These are phyloP conservation scores for Pichia nanzhaoensis DNA, from an alignment of 805 yeast species.

Conservation along the genomic window DNA sequence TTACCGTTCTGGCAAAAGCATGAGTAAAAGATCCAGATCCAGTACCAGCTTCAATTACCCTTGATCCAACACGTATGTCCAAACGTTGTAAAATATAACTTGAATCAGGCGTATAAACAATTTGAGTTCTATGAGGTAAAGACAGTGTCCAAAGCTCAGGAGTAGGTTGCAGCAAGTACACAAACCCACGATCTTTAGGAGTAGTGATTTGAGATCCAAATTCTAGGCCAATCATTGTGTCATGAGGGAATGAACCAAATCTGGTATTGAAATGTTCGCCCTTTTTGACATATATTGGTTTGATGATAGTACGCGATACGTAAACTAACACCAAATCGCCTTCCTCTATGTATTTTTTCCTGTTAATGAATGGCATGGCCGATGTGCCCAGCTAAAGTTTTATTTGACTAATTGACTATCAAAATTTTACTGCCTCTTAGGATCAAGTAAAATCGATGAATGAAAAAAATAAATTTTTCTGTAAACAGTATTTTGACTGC, in stretches of 20 bases:
- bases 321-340: constrained; percentile 86
- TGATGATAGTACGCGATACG: constrained; percentile 72
- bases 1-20: constrained; percentile 77
- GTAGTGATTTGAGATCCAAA: constrained; percentile 82
- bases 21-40: constrained; percentile 97
- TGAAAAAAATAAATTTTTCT: too few species aligned
- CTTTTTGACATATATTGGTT: constrained; percentile 57
- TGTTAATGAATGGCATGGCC: constrained; percentile 31
- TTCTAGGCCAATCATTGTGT: constrained; percentile 67
- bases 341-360: constrained; percentile 65
- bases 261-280: constrained; percentile 73
- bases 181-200: constrained; percentile 69
- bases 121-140: constrained; percentile 94
- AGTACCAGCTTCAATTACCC: constrained; percentile 95
- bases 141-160: constrained; percentile 97
- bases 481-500: too few species aligned
- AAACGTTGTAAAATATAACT: constrained; percentile 83
- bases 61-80: constrained; percentile 62
- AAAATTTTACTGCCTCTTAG: too few species aligned
- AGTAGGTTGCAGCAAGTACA: constrained; percentile 83
- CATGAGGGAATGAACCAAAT: constrained; percentile 85
- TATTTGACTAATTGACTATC: too few species aligned
- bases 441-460: too few species aligned
- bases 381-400: not conserved
- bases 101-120: constrained; percentile 93